Evolutionary conservation across 495 filamentous ascomycete species (phyloP).

Genomic region (Penicillium desertorum): DNA sequence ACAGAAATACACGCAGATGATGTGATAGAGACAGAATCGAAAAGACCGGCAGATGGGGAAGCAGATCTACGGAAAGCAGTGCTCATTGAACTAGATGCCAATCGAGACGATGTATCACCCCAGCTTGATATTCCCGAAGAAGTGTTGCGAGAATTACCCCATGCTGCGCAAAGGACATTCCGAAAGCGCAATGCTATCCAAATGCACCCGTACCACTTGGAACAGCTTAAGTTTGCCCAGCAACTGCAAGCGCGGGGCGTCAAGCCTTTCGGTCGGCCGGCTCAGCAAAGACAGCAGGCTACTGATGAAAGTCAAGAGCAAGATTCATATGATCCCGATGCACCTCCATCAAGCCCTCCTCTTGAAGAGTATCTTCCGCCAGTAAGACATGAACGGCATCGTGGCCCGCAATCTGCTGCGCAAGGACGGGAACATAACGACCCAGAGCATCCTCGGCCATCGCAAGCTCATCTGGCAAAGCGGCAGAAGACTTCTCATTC

Average conservation of each 20-base stretch:
- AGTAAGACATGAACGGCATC: constrained; percentile 13
- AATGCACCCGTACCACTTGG: constrained; percentile 67
- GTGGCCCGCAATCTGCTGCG: constrained; percentile 2
- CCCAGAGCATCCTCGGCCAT: neutral
- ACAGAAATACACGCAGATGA: neutral
- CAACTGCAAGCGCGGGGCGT: constrained; percentile 61
- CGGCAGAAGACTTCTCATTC: constrained; percentile 37
- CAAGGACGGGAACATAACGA: neutral
- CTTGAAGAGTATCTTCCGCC: constrained; percentile 26
- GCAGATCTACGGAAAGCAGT: neutral
- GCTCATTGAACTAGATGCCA: constrained; percentile 6
- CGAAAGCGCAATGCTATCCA: constrained; percentile 74
- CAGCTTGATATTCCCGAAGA: constrained; percentile 35
- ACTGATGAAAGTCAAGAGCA: constrained; percentile 56
- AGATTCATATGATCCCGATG: constrained; percentile 29
- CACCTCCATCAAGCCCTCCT: constrained; percentile 37
- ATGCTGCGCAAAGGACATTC: constrained; percentile 46
- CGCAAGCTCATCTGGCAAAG: constrained; percentile 23
- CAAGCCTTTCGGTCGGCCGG: constrained; percentile 26
- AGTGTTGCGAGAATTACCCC: constrained; percentile 32
- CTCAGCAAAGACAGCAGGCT: constrained; percentile 29
- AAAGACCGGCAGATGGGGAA: neutral
- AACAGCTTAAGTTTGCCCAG: constrained; percentile 60
- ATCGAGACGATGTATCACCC: constrained; percentile 22
- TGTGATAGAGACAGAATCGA: neutral